Base-by-base conservation (phyloP, 2,329 filamentous ascomycete genomes). In the Grosmannia clavigera region DNA sequence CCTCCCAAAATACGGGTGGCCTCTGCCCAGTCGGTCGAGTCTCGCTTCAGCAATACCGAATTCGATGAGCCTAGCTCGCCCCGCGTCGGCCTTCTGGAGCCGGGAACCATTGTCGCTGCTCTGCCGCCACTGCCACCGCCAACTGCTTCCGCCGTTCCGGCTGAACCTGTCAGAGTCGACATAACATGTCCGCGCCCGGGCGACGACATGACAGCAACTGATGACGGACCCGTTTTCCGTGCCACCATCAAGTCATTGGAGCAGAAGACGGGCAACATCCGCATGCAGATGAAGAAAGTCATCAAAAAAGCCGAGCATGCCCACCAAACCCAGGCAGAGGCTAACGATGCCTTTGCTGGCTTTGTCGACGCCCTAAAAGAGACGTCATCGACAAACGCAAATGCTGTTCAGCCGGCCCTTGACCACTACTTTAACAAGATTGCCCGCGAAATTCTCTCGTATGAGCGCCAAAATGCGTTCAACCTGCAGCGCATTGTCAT, bases 371-470 rank as follows among this genome's bases (percentile, higher is more conserved):
- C 92, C 5, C 76, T 99, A 38, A 84, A 87, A 63, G 94, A 97
- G 69, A 90, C 91, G 0, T 91, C 92, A 1, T 84, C 84, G 0
- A 95, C 92, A 14, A 97, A 97, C 69, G 88, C 91, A 56, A 96
- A 95, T 68, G 94, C 92, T 0, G 92, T 99, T n/a, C 90, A 95
- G 69, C 95, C 94, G 19, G 94, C 92, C 5, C 81, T 99, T 62
- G 94, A 99, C 64, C 92, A 99, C 72, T 99, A 99, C 71, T 99
- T 97, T 68, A 92, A 97, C 73, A 95, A 92, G 68, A 97, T 96
- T 65, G 92, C 92, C 3, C 85, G 87, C 63, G 90, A 97, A 69
- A 96, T 99, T 54, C 75, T 96, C 46, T 73, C 77, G 0, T 97
- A 96, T 69, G 92, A 99, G 73, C 85, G 85, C 63, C 84, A 88